Percentiles rank a stretch among this genome's conserved stretches.
Conservation (phyloP, 2,329 filamentous ascomycete genomes). For the Penicillium fuscoglaucum region DNA sequence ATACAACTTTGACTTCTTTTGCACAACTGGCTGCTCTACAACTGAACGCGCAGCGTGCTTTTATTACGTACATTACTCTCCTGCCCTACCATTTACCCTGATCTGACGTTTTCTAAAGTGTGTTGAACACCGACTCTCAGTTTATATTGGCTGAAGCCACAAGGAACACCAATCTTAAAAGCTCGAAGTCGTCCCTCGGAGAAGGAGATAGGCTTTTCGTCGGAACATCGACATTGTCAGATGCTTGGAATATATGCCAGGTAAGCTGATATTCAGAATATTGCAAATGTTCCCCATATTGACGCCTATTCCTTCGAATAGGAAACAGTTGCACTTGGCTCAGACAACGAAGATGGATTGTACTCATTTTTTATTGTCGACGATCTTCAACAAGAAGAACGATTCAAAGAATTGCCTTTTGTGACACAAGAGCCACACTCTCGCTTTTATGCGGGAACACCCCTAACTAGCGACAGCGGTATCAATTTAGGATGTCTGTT, state of each 20-base stretch:
- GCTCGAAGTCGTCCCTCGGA: not conserved
- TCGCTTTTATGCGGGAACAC: too few species aligned
- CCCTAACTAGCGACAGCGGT: too few species aligned
- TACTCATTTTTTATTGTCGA: too few species aligned
- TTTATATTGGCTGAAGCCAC: constrained; percentile 21
- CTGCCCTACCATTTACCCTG: not conserved
- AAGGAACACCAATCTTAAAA: constrained; percentile 8
- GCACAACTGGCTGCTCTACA: constrained; percentile 18
- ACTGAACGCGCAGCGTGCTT: constrained; percentile 15
- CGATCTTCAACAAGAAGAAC: too few species aligned
- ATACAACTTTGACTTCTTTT: constrained; percentile 19
- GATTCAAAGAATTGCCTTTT: too few species aligned
- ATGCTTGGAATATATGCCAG: constrained; percentile 15
- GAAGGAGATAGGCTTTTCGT: not conserved
- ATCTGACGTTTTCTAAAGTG: constrained; percentile 5
- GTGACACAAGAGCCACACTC: too few species aligned
- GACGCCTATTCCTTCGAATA: not conserved
- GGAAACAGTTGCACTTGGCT: not conserved
- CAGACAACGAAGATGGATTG: not conserved
- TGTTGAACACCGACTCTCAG: constrained; percentile 17
- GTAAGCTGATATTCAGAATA: not conserved
- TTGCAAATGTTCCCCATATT: not conserved
- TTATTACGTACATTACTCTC: constrained; percentile 14
- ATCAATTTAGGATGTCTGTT: too few species aligned
- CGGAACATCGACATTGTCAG: constrained; percentile 9